Evolutionary conservation across 139 green algal genomes (phyloP), one percentile per base, ranked within the genome.

Genomic region (Closterium sp.): DNA sequence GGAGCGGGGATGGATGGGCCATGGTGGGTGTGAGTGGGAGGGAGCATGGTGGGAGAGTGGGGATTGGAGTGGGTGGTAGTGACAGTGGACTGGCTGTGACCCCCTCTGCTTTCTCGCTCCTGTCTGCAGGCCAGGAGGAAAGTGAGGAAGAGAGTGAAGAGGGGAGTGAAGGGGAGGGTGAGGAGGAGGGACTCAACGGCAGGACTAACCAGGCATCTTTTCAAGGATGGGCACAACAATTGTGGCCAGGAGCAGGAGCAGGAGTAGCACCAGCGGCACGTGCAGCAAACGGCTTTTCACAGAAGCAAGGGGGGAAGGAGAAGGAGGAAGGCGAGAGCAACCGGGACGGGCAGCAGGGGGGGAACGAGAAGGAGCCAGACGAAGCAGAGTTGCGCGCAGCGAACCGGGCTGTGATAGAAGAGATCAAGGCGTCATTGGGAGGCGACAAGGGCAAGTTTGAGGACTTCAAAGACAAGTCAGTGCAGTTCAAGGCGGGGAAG

Each of bases 401-500:
- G 9, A 94, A 94, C 92, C 45, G 73, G 50, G 90, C 30, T 10
- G 45, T 94, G 28, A 21, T 94, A 17, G 92, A 94, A 90, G 32
- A 50, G 30, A 94, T 94, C 30, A 19, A 62, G 29, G 7, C 50
- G 11, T 70, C 45, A 1, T 17, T 94, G 86, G 31, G n/a, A 22
- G 92, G 90, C 5, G 88, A 94, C 87, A 70, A 94, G 62, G 31
- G 27, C 27, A 45, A 94, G 85, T 94, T 94, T 31, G 89, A 73
- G 21, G 89, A 93, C 38, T 94, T 94, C 42, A 93, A 91, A 28
- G 92, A 93, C 19, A 29, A 31, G 27, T 94, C 92, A 4, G 91
- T n/a, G 27, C 31, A 70, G 70, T 94, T 94, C 32, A 84, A 86
- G 28, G 9, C 31, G 9, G 92, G 92, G 6, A 70, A 91, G 11